These are phyloP conservation scores for Scorias spongiosa DNA, from an alignment of 2,329 filamentous ascomycete species.

Conservation along the genomic window DNA sequence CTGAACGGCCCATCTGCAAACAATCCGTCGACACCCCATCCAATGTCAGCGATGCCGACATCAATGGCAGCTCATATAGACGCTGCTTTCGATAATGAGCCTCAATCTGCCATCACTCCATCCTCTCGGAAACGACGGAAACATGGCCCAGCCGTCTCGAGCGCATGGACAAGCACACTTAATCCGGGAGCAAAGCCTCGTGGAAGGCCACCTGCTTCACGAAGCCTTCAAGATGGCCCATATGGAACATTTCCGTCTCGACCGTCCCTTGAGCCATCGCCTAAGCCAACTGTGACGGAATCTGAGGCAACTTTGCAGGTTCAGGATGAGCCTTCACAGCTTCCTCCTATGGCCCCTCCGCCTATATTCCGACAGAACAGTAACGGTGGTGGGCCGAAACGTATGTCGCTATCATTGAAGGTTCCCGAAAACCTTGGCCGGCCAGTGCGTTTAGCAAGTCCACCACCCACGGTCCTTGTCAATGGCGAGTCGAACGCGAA, in stretches of 20 bases:
- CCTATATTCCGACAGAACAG: conserved; percentile 8
- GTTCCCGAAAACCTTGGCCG: conserved; percentile 47
- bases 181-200: conserved; percentile 55
- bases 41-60: conserved; percentile 57
- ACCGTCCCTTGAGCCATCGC: conserved; percentile 11
- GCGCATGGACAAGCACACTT: conserved; percentile 62
- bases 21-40: conserved; percentile 41
- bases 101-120: conserved; percentile 55
- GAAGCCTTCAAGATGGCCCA: conserved; percentile 48
- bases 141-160: conserved; percentile 77
- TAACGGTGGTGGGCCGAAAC: conserved; percentile 27
- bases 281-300: neutral
- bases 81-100: conserved; percentile 38
- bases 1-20: conserved; percentile 9
- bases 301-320: conserved; percentile 22
- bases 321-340: conserved; percentile 7
- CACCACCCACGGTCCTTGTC: conserved; percentile 37
- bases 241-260: conserved; percentile 54
- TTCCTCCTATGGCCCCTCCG: conserved; percentile 13
- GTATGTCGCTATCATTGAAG: conserved; percentile 37
- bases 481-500: conserved; percentile 30
- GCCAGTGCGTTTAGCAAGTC: conserved; percentile 47
- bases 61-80: conserved; percentile 28
- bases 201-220: conserved; percentile 64
- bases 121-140: conserved; percentile 40